A percentile compares a stretch with the other conserved stretches of the same genome.
These are phyloP conservation scores for Candida nitratophila DNA, from an alignment of 805 yeast genomes.

Conservation along the genomic window DNA sequence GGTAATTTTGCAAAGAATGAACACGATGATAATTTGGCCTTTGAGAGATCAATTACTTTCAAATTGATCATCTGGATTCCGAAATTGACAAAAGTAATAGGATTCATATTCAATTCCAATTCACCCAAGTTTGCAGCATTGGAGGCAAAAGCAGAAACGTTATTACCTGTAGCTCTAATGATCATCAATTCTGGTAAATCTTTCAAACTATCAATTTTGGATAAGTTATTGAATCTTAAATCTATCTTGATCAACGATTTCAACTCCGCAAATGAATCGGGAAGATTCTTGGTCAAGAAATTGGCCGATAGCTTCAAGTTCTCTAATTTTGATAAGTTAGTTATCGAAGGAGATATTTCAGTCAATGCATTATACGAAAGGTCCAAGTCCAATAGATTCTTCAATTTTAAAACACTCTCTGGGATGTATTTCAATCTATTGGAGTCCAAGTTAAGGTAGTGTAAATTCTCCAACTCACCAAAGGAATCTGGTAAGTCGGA, in stretches of 20 bases:
- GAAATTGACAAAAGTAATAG: constrained; percentile 63
- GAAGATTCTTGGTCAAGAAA: constrained; percentile 45
- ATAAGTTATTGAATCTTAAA: constrained; percentile 58
- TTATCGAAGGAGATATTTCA: constrained; percentile 53
- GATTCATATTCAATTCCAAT: constrained; percentile 74
- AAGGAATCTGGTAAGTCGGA: constrained; percentile 55
- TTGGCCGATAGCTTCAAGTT: constrained; percentile 74
- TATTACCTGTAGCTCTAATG: constrained; percentile 68
- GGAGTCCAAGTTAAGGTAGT: constrained; percentile 68
- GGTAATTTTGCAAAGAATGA: constrained; percentile 60
- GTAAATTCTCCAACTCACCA: constrained; percentile 45
- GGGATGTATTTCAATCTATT: constrained; percentile 63
- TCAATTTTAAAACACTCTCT: constrained; percentile 53
- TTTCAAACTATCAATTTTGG: constrained; percentile 50
- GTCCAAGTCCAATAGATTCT: constrained; percentile 59
- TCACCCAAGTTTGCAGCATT: constrained; percentile 56
- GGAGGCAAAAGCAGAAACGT: constrained; percentile 63
- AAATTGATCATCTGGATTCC: constrained; percentile 48
- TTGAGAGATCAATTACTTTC: constrained; percentile 67
- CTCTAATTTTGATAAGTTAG: constrained; percentile 51
- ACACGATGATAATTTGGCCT: constrained; percentile 74
- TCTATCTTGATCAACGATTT: constrained; percentile 62
- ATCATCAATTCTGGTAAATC: constrained; percentile 58
- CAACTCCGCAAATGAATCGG: constrained; percentile 46
- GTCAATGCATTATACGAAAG: constrained; percentile 73